Base-by-base conservation (phyloP, 2,329 filamentous ascomycete species). In the Beauveria scarabaeidicola region DNA sequence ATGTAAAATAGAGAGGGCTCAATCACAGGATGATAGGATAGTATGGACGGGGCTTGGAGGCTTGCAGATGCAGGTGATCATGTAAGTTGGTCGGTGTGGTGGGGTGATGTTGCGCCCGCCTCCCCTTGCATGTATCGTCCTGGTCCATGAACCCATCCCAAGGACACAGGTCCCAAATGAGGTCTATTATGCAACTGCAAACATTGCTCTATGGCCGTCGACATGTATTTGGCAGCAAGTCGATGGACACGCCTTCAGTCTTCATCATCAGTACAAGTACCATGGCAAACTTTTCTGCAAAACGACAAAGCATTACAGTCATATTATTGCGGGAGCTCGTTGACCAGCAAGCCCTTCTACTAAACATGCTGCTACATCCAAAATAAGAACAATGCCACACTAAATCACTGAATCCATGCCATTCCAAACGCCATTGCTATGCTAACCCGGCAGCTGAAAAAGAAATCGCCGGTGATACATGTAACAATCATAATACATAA, bases 401-500 rank as follows among this genome's bases (percentile, higher is more conserved):
- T 40, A 50, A 57, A 48, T 29, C 32, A 57, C 32, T 40, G 50
- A 57, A 48, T 29, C 32, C 54, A 29, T 50, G 23, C 36, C 46
- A 29, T 47, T 40, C 57, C 57, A 21, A 59, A 59, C 57, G 40
- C 57, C 57, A 47, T 46, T 52, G 57, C 57, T 59, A 59, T 59
- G 57, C 57, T 46, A 32, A 23, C 27, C 48, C 57, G 57, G 40
- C 48, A 59, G 57, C 27, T 38, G 29, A 52, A 52, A 47, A 47
- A 36, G 3, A n/a, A 10, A 32, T 38, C 29, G 50, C 57, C 57
- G 48, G 27, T n/a, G 38, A 52, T 59, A 52, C 47, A 56, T 40
- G 21, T 41, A 46, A 50, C 54, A 52, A 59, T 59, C 57, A 59
- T 59, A 59, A 59, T 52, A 52, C 57, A 58, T 58, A 58, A 50